Percentiles rank a stretch among this genome's conserved stretches.
Evolutionary conservation across 306 rosid species (phyloP).

Genomic region (Lithocarpus polystachyus): DNA sequence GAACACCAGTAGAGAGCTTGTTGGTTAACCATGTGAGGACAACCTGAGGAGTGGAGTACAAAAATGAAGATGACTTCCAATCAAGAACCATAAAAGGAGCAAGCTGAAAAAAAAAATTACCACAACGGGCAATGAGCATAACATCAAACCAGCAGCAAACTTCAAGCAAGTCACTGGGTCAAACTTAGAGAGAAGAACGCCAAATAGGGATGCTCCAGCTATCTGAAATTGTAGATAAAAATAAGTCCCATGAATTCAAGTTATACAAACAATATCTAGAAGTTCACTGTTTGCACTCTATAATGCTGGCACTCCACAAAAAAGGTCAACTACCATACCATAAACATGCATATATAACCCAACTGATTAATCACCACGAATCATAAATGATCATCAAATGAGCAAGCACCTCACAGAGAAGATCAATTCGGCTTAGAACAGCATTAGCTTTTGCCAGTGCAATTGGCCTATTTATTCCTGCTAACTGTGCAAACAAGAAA

Average conservation of each 20-base stretch:
- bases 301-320: neutral
- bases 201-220: constrained; percentile 82
- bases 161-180: constrained; percentile 89
- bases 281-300: neutral
- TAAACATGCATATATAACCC: constrained; percentile 11
- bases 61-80: constrained; percentile 21
- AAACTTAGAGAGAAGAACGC: constrained; percentile 77
- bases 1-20: constrained; percentile 92
- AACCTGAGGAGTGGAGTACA: constrained; percentile 43
- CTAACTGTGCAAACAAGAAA: constrained; percentile 54
- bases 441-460: constrained; percentile 97
- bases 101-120: constrained; percentile 47
- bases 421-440: constrained; percentile 83
- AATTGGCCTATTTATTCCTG: constrained; percentile 89
- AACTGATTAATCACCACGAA: neutral
- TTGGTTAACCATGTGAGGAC: constrained; percentile 69
- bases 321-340: constrained; percentile 8
- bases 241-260: constrained; percentile 16
- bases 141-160: constrained; percentile 67
- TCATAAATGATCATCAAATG: neutral
- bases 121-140: constrained; percentile 70
- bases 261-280: neutral
- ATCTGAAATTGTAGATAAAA: constrained; percentile 49
- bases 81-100: constrained; percentile 19
- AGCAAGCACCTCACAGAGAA: constrained; percentile 77